Evolutionary conservation across 2,329 filamentous ascomycete species (phyloP).

Genomic region (Trematosphaeria pertusa): DNA sequence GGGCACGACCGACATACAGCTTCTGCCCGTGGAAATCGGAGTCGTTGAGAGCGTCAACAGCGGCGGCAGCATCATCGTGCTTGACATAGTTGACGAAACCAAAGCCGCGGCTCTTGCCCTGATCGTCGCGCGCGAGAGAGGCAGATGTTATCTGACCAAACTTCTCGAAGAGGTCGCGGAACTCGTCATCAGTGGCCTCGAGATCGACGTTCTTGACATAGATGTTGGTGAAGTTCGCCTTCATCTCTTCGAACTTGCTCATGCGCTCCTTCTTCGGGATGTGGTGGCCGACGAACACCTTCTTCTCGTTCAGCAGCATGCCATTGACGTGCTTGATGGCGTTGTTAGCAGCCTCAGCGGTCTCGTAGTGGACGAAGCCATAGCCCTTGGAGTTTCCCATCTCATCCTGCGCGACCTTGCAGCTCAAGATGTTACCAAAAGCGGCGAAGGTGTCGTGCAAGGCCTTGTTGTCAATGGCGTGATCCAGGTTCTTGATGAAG

Average conservation of each 20-base stretch:
- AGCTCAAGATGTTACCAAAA: constrained; percentile 98
- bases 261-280: constrained; percentile 99
- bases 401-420: constrained; percentile 99
- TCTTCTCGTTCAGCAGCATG: constrained; percentile 99
- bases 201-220: constrained; percentile 97
- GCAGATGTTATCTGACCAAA: constrained; percentile 95
- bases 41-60: constrained; percentile 91
- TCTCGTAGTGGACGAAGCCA: constrained; percentile 99
- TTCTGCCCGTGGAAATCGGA: constrained; percentile 93
- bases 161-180: constrained; percentile 90
- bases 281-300: constrained; percentile 98
- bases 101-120: constrained; percentile 91
- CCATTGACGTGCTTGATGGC: constrained; percentile 99
- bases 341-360: constrained; percentile 92
- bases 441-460: constrained; percentile 98
- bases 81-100: constrained; percentile 96
- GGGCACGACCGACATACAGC: constrained; percentile 95
- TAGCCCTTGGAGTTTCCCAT: constrained; percentile 97
- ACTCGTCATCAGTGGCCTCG: constrained; percentile 90
- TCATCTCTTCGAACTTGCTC: constrained; percentile 99
- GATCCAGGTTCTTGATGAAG: constrained; percentile 99
- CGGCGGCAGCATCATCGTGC: constrained; percentile 83
- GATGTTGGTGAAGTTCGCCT: constrained; percentile 99
- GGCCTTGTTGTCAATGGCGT: constrained; percentile 99
- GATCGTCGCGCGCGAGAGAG: constrained; percentile 88